Percentiles rank a stretch among this genome's conserved stretches.
phyloP scores from a whole-genome alignment of 768 basidiomycete species.

The Xerocomus potaroensis region DNA sequence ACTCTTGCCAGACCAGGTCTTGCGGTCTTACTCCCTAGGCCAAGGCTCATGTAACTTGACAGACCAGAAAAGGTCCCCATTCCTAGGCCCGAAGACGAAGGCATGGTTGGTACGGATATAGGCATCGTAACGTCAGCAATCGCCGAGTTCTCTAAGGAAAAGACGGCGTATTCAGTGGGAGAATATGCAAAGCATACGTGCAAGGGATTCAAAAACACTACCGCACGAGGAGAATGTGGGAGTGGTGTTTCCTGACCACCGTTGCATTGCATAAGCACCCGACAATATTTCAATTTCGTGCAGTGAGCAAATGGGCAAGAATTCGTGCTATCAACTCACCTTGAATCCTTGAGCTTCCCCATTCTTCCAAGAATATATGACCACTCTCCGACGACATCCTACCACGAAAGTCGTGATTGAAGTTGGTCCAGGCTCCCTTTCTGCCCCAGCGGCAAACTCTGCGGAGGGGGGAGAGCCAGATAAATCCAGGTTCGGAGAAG shows the following conservation, averaged over 20 bases:
- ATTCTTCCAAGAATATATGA: constrained; percentile 84
- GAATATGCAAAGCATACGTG: constrained; percentile 75
- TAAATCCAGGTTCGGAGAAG: constrained; percentile 21
- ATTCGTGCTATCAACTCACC: constrained; percentile 46
- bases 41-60: constrained; percentile 82
- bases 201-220: constrained; percentile 66
- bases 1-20: constrained; percentile 60
- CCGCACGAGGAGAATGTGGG: constrained; percentile 86
- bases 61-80: constrained; percentile 75
- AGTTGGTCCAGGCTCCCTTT: constrained; percentile 39
- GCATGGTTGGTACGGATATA: constrained; percentile 31
- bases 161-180: constrained; percentile 60
- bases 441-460: constrained; percentile 7
- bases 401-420: constrained; percentile 68
- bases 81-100: constrained; percentile 30
- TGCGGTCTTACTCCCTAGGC: constrained; percentile 61
- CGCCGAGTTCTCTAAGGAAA: constrained; percentile 57
- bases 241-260: constrained; percentile 66
- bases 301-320: background rate
- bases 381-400: constrained; percentile 81
- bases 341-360: constrained; percentile 71
- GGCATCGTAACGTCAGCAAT: constrained; percentile 52
- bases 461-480: constrained; percentile 7
- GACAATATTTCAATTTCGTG: background rate
- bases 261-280: background rate